Evolutionary conservation across 768 basidiomycete genomes (phyloP), one percentile per base, ranked within the genome.

Genomic region (Lactarius deliciosus): DNA sequence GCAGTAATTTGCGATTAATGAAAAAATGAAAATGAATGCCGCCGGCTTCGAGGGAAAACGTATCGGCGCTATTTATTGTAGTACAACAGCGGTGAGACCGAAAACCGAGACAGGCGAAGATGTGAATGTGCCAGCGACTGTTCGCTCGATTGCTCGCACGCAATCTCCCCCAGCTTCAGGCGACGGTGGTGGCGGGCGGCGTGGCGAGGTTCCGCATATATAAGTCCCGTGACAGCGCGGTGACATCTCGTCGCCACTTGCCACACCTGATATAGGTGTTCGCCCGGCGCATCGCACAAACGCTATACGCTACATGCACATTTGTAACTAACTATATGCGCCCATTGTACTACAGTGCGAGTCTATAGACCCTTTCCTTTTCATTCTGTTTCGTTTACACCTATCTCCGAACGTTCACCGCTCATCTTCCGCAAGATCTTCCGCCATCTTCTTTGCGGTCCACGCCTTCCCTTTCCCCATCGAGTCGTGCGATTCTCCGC

Each of bases 141-240:
- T 53, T 53, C 50, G 50, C 50, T 53, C 50, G 50, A 15, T 53
- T 53, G 25, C 50, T 53, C 50, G 50, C 15, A 25, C 50, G 25
- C 50, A 53, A 28, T 53, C 50, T 15, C 50, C 22, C 47, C 11
- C 47, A 50, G 41, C 41, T 41, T 41, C 41, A 41, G 47, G n/a
- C 22, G 11, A 0, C 47, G 47, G 22, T 50, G 11, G 47, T 25
- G 30, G 32, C 30, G 20, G 59, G 16, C 41, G 43, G 40, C 28
- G 41, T 28, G 41, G 40, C 50, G 22, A 53, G 22, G 9, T 15
- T 53, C 22, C 13, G 50, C 47, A 22, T 25, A 53, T 53, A 53
- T 25, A 53, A 22, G 34, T 66, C 65, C 56, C 65, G 65, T 66
- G 65, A 66, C 61, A 50, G 55, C 9, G 60, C 60, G 50, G 40